Evolutionary conservation across 1,284 basidiomycete species (phyloP), one percentile per base, ranked within the genome.

Genomic region (Hemileia vastatrix): DNA sequence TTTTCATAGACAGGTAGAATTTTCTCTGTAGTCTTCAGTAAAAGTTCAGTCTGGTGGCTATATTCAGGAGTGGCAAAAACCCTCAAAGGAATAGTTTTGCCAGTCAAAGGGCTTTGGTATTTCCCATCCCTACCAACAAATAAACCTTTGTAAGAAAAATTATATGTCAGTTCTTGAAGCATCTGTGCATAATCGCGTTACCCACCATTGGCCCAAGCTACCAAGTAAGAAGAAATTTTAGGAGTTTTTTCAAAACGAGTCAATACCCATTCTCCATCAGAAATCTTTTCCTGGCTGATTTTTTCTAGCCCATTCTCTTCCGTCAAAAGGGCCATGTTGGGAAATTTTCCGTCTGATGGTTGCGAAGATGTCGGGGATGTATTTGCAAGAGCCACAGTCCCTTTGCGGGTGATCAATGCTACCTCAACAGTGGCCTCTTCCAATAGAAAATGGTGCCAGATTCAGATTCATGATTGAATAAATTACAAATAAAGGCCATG

Each of bases 1-100:
- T 89, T 81, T 77, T 98, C 94, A 75, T 96, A 97, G n/a, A 93
- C 77, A 19, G 92, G 92, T 27, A 96, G 79, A 3, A 91, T 88
- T 70, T 83, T 83, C 48, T 83, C 83, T 78, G 90, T 95, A 69
- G 95, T 86, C 68, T 96, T 91, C 50, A 97, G 83, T 8, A 89
- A 90, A 63, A 80, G 79, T 66, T 80, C 77, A 3, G 86, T 84
- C 72, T 88, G 87, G 70, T 86, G 82, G 71, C 96, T 90, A 70
- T 86, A 79, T 73, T 96, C 88, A 67, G 84, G 79, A n/a, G 92
- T 94, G 84, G 85, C 81, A 77, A 93, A 96, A 68, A 96, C 84
- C 65, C 87, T 83, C 66, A 97, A 80, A 4, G 91, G 90, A 36
- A 92, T 81, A 3, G 81, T 83, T 77, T 86, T 87, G 51, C 87